Conservation (phyloP, 495 filamentous ascomycete genomes). For the Neurospora pannonica region DNA sequence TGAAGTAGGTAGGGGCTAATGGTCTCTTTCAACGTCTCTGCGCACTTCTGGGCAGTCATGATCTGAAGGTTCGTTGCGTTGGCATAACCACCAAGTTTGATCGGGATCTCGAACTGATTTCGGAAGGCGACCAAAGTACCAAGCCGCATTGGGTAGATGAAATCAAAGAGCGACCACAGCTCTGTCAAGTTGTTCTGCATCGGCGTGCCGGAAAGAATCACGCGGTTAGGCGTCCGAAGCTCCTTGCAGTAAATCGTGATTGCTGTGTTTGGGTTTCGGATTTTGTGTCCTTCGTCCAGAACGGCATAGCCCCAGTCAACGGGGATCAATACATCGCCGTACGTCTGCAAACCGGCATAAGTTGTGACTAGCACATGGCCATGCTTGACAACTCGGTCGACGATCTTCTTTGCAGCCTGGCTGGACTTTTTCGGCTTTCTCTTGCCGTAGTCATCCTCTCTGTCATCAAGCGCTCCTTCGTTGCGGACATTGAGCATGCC, state of each 20-base stretch:
- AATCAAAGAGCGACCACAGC: conserved; percentile 98
- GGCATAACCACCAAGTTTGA: conserved; percentile 83
- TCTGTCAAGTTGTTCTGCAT: conserved; percentile 98
- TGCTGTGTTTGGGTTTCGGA: conserved; percentile 85
- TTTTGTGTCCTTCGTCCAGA: conserved; percentile 95
- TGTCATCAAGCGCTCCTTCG: conserved; percentile 65
- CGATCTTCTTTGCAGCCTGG: conserved; percentile 64
- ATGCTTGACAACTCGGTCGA: conserved; percentile 71
- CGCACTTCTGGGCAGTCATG: conserved; percentile 82
- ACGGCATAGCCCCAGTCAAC: conserved; percentile 89
- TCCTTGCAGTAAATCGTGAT: conserved; percentile 93
- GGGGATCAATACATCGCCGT: conserved; percentile 65
- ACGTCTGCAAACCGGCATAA: conserved; percentile 85
- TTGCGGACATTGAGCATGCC: conserved; percentile 78
- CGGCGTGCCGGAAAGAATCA: conserved; percentile 91
- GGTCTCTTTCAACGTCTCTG: conserved; percentile 79
- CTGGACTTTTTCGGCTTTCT: conserved; percentile 31
- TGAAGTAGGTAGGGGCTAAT: conserved; percentile 92
- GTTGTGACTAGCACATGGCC: conserved; percentile 93
- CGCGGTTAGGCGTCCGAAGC: conserved; percentile 72
- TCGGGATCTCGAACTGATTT: conserved; percentile 83
- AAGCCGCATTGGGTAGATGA: conserved; percentile 89
- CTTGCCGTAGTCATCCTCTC: conserved; percentile 38
- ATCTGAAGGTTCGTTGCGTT: conserved; percentile 89
- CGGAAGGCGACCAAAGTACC: conserved; percentile 86